phyloP scores from a whole-genome alignment of 495 filamentous ascomycete species.

The Apodospora peruviana region DNA sequence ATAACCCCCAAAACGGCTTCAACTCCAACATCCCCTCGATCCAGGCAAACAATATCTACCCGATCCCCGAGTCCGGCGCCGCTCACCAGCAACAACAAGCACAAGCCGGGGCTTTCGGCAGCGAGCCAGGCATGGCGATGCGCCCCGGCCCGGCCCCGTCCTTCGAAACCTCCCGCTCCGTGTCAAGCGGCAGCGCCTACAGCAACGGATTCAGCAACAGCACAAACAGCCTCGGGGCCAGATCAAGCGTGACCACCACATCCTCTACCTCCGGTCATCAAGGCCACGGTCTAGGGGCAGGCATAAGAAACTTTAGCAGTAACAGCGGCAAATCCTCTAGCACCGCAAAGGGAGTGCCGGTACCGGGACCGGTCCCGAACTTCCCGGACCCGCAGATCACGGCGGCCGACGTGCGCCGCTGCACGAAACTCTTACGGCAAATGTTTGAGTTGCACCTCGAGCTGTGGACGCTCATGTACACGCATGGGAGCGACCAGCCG shows the following conservation, averaged over 20 bases:
- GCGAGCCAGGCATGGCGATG: neutral
- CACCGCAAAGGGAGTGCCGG: neutral
- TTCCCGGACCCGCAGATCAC: conserved; percentile 3
- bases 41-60: neutral
- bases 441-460: conserved; percentile 14
- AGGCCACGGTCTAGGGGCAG: neutral
- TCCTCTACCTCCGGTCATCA: neutral
- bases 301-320: neutral
- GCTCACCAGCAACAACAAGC: neutral
- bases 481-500: conserved; percentile 4
- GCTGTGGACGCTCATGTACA: conserved; percentile 8
- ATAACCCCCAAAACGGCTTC: neutral
- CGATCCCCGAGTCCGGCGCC: neutral
- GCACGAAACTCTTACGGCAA: conserved; percentile 4
- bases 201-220: neutral
- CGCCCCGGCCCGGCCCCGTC: neutral
- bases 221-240: neutral
- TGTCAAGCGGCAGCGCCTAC: neutral
- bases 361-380: neutral
- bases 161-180: neutral
- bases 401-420: conserved; percentile 12
- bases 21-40: neutral
- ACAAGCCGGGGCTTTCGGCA: neutral
- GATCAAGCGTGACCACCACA: neutral
- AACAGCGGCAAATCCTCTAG: neutral